Base-by-base conservation (phyloP, 805 yeast species). In the Schwanniomyces sp. region DNA sequence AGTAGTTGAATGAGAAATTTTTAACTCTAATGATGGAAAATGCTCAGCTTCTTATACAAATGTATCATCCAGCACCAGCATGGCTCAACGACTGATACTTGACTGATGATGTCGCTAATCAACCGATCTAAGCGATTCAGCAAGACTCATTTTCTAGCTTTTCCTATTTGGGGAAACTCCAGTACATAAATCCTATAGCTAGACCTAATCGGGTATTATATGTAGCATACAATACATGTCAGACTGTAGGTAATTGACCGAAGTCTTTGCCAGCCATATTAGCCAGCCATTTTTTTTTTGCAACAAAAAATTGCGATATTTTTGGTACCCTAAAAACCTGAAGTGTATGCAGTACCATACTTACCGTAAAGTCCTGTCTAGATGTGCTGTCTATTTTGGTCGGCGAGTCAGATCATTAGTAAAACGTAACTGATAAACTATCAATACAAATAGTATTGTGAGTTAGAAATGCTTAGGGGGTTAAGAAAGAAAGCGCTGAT, bases 401-500 rank as follows among this genome's bases (percentile, higher is more conserved):
- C 21, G 36, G 36, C 36, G 36, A 32, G 21, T 14, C 36, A 32
- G 36, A 32, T 32, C 7, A 14, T 32, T 14, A 2, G 5, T 32
- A 30, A 5, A 21, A 21, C 34, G 36, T 6, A 14, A 16, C 8
- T 12, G 17, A 32, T 32, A 32, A 5, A 32, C 21, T 12, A 30
- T 32, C 36, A 32, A 16, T 32, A 32, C 36, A 32, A 29, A 32
- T 16, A 32, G 36, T 32, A 32, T 32, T 32, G 18, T 7, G 36
- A 16, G 36, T 32, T 32, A 24, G 18, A 41, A 39, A 72, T 72
- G 78, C 57, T 73, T 38, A 67, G 60, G 53, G 69, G 74, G 17
- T 61, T 73, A 44, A 58, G 74, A 40, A 69, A 71, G 49, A 69
- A 66, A 54, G 75, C 76, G 8, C 65, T 63, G 63, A 48, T 70